Conservation (phyloP, 1,284 basidiomycete genomes). For the Naganishia albida region DNA sequence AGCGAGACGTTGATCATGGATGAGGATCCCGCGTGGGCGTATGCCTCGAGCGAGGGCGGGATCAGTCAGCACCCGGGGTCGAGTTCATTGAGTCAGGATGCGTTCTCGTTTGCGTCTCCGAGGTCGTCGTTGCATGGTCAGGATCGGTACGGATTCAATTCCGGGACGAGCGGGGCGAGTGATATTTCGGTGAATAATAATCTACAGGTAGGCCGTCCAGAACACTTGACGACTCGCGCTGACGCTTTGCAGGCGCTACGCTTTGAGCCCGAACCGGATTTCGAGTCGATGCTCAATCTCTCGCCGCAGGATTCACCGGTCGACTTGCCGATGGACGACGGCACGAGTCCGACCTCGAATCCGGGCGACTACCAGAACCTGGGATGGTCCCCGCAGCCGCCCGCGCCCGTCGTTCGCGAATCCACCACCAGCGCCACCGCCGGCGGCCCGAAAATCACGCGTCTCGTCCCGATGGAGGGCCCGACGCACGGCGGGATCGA, state of each 20-base stretch:
- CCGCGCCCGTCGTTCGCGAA: not conserved
- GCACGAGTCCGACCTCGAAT: conserved; percentile 32
- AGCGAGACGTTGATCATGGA: not conserved
- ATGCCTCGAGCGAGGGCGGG: conserved; percentile 24
- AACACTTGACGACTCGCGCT: not conserved
- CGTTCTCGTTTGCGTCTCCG: conserved; percentile 17
- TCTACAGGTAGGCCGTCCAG: conserved; percentile 7
- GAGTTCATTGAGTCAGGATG: conserved; percentile 20
- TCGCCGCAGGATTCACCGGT: conserved; percentile 28
- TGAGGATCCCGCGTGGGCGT: conserved; percentile 16
- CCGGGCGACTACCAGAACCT: conserved; percentile 30
- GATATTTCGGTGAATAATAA: conserved; percentile 16
- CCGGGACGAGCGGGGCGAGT: conserved; percentile 12
- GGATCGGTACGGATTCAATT: conserved; percentile 18
- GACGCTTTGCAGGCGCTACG: conserved; percentile 10
- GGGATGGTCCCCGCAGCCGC: conserved; percentile 26
- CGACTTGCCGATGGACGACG: conserved; percentile 26
- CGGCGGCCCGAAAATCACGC: conserved; percentile 51
- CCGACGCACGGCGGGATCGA: conserved; percentile 92
- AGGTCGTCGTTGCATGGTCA: conserved; percentile 23
- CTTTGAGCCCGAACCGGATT: conserved; percentile 32
- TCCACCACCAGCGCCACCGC: conserved; percentile 23
- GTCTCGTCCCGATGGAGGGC: conserved; percentile 84
- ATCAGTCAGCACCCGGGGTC: conserved; percentile 6
- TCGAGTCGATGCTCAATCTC: conserved; percentile 34